A percentile compares a stretch with the other conserved stretches of the same genome.
Conservation (phyloP, 345 rosid species). For the Eucalyptus lansdowneana region DNA sequence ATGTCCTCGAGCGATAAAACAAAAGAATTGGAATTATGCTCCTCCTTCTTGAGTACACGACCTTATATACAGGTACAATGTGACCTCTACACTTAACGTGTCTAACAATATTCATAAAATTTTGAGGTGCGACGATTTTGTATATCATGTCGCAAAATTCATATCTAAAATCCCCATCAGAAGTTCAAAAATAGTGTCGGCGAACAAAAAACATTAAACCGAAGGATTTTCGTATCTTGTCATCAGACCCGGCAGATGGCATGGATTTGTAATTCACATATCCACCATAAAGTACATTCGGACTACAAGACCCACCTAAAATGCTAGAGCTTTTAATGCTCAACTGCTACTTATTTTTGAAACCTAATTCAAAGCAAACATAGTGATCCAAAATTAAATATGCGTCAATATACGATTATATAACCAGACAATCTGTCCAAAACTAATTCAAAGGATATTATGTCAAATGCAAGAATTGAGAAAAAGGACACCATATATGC, state of each 20-base stretch:
- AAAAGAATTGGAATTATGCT: neutral
- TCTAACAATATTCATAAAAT: neutral
- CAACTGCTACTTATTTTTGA: neutral
- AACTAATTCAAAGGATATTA: neutral
- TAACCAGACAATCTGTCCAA: neutral
- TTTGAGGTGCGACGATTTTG: neutral
- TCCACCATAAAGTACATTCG: neutral
- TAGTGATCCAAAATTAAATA: neutral
- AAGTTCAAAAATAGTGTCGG: no score
- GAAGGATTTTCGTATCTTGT: neutral
- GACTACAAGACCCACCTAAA: neutral
- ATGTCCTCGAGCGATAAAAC: neutral
- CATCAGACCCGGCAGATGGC: neutral
- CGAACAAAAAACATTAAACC: neutral
- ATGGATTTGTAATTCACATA: neutral
- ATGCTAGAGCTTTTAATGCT: neutral
- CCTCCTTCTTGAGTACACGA: neutral
- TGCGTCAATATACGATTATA: neutral
- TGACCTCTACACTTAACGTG: neutral
- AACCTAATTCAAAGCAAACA: neutral
- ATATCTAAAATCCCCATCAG: neutral
- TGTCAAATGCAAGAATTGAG: neutral
- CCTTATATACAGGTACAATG: neutral
- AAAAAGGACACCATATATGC: neutral
- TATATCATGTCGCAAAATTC: neutral